Percentiles rank a stretch among this genome's conserved stretches.
Evolutionary conservation across 495 filamentous ascomycete species (phyloP).

Genomic region (Lophiotrema nucula): DNA sequence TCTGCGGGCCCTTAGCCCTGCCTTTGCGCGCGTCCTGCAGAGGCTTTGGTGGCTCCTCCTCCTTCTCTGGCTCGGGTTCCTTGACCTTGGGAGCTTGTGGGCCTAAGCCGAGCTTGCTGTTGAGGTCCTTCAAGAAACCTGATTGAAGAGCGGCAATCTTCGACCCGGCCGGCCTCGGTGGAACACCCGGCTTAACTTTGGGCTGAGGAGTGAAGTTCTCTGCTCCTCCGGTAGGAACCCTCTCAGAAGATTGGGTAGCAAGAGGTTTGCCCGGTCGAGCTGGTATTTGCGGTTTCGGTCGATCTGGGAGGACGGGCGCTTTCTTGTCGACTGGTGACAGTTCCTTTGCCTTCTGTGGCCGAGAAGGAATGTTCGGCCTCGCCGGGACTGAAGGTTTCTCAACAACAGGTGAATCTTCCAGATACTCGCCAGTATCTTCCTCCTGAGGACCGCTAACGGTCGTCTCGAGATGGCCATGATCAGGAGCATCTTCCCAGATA

Average conservation of each 20-base stretch:
- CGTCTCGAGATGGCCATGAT: constrained; percentile 75
- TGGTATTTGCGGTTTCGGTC: constrained; percentile 81
- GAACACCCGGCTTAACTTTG: constrained; percentile 55
- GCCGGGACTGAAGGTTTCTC: constrained; percentile 12
- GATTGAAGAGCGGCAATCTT: constrained; percentile 91
- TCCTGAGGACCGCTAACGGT: constrained; percentile 69
- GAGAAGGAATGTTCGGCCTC: constrained; percentile 20
- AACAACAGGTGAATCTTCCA: constrained; percentile 20
- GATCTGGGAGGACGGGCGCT: constrained; percentile 52
- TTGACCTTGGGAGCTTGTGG: constrained; percentile 68
- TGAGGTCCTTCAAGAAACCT: constrained; percentile 86
- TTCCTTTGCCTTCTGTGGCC: constrained; percentile 39
- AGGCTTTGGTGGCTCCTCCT: constrained; percentile 67
- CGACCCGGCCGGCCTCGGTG: constrained; percentile 71
- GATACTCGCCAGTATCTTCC: constrained; percentile 33
- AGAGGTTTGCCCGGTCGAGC: constrained; percentile 62
- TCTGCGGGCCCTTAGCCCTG: constrained; percentile 80
- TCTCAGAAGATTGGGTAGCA: constrained; percentile 33
- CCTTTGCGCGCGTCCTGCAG: constrained; percentile 85
- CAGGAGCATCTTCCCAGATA: constrained; percentile 94
- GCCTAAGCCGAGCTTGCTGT: constrained; percentile 78
- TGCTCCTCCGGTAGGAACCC: constrained; percentile 14
- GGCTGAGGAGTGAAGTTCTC: constrained; percentile 25
- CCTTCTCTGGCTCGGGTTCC: constrained; percentile 56
- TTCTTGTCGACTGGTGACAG: constrained; percentile 42